These are phyloP conservation scores for Colletotrichum camelliae DNA, from an alignment of 2,329 filamentous ascomycete species.

Conservation along the genomic window DNA sequence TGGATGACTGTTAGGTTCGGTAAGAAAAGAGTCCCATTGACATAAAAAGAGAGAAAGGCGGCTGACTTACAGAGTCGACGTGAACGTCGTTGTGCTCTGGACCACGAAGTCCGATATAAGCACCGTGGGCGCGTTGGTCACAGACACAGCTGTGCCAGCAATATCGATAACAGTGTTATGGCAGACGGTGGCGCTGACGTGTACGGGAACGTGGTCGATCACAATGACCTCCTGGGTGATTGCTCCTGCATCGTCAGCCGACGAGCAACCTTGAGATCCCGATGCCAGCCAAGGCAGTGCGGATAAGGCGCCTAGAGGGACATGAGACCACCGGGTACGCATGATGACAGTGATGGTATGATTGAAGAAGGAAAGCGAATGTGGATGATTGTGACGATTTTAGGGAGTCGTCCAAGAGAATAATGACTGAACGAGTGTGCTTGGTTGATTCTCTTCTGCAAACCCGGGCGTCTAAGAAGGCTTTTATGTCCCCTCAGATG, in stretches of 20 bases:
- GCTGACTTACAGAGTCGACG: background rate
- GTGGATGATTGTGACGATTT: background rate
- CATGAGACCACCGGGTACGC: background rate
- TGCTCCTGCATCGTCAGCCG: accelerated
- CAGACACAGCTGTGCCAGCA: background rate
- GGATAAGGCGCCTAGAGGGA: background rate
- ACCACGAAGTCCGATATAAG: background rate
- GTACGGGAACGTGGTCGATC: background rate
- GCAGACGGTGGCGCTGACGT: background rate
- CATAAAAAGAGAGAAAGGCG: background rate
- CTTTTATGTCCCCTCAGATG: background rate
- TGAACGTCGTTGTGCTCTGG: background rate
- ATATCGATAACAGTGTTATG: background rate
- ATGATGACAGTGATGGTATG: background rate
- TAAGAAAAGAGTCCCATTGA: accelerated
- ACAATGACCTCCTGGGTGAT: background rate
- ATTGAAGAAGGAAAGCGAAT: background rate
- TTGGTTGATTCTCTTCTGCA: background rate
- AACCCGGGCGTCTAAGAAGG: background rate
- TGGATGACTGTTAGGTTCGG: background rate
- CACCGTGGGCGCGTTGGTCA: background rate
- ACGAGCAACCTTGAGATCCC: background rate
- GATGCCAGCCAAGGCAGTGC: background rate
- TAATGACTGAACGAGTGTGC: background rate
- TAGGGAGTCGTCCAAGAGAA: background rate